phyloP scores from a whole-genome alignment of 2,329 filamentous ascomycete genomes.

The Paradendryphiella salina region DNA sequence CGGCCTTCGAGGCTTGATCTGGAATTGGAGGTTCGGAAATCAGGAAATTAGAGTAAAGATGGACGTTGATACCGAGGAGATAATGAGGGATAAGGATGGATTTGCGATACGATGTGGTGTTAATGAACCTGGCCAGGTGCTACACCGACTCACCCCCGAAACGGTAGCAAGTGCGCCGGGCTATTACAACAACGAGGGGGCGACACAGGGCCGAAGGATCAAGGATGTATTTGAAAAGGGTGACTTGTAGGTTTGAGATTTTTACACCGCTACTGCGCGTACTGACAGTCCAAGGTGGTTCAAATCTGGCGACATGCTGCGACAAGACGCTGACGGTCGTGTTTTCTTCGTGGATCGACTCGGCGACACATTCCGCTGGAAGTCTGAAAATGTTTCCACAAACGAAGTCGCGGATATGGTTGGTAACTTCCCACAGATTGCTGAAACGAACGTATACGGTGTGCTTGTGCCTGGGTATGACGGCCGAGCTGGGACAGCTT shows the following conservation, averaged over 20 bases:
- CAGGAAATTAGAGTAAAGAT: conserved; percentile 44
- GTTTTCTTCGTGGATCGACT: conserved; percentile 47
- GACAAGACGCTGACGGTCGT: conserved; percentile 41
- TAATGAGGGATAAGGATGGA: conserved; percentile 41
- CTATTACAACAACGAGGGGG: conserved; percentile 44
- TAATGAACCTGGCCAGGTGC: conserved; percentile 44
- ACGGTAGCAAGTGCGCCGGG: conserved; percentile 26
- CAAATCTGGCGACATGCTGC: conserved; percentile 47
- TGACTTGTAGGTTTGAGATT: conserved; percentile 37
- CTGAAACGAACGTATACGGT: conserved; percentile 52
- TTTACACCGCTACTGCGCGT: background rate
- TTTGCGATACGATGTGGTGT: conserved; percentile 40
- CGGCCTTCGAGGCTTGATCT: conserved; percentile 42
- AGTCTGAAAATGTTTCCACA: conserved; percentile 53
- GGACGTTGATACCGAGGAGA: conserved; percentile 46
- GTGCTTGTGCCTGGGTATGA: conserved; percentile 52
- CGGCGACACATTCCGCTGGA: conserved; percentile 49
- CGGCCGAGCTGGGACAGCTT: conserved; percentile 51
- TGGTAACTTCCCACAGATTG: conserved; percentile 47
- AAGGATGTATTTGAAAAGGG: conserved; percentile 45
- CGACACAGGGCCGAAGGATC: conserved; percentile 38
- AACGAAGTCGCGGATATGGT: conserved; percentile 52
- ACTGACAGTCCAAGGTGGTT: conserved; percentile 37
- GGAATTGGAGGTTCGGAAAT: conserved; percentile 37
- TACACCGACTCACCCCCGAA: conserved; percentile 39